Base-by-base conservation (phyloP, 176 grass and related monocot genomes). In the Rhipidocladum racemiflorum region DNA sequence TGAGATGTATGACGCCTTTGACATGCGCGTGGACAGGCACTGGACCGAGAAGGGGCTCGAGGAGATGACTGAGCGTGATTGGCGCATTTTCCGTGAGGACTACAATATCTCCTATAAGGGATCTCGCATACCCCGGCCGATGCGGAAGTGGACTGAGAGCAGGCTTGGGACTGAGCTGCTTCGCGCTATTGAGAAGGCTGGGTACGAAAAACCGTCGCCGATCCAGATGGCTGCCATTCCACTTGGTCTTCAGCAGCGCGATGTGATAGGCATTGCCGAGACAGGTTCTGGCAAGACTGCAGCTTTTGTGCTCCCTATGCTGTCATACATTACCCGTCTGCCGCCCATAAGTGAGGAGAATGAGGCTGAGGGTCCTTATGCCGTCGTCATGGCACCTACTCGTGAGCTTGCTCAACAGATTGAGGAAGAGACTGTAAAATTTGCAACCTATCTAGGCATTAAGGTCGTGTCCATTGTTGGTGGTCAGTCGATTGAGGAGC, bases 201-300 rank as follows among this genome's bases (percentile, higher is more conserved):
- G 90, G n/a, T 98, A 95, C 61, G 85, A 98, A 75, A 82, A 88
- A 61, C 95, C 95, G 0, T 98, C 95, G 0, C 95, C 95, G 0
- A 98, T 98, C 59, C 95, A 98, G 75, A 98, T 98, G 95, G 95
- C 95, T 46, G 84, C 95, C 49, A 98, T 98, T 63, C 95, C 95
- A 14, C 88, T 98, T 79, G 95, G 95, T 43, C 77, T 98, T 15
- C 95, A 98, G 76, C 95, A 98, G 88, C 90, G 95, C 28, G 95
- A 95, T 91, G 95, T 98, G 73, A 98, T 98, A 38, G 95, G 95
- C 28, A 85, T 98, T 86, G 95, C 95, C 4, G 95, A 98, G 83
- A 98, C 95, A 7, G 92, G 95, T 59, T 98, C 95, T 1, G 95
- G 95, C 13, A 98, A 98, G 77, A 98, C 95, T 54, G 95, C 95